Conservation (phyloP, 306 rosid genomes). For the Cucumis sativus region Cucumber_9930_V3 NC_026655.2:2488001-2488500, state of each 20-base stretch:
- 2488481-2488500: neutral
- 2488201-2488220: too few species aligned
- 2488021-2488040: neutral
- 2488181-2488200: too few species aligned
- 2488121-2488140: too few species aligned
- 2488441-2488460: neutral
- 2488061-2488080: neutral
- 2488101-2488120: neutral
- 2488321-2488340: too few species aligned
- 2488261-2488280: too few species aligned
- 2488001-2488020: neutral
- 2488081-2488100: neutral
- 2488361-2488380: neutral
- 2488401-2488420: neutral
- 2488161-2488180: neutral
- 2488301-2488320: neutral
- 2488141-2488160: too few species aligned
- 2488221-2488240: too few species aligned
- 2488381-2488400: neutral
- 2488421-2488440: neutral
- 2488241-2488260: too few species aligned
- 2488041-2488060: neutral
- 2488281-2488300: neutral
- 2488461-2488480: neutral
- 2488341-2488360: neutral